Evolutionary conservation across 768 basidiomycete genomes (phyloP).

Genomic region (Boletellus emodensis): DNA sequence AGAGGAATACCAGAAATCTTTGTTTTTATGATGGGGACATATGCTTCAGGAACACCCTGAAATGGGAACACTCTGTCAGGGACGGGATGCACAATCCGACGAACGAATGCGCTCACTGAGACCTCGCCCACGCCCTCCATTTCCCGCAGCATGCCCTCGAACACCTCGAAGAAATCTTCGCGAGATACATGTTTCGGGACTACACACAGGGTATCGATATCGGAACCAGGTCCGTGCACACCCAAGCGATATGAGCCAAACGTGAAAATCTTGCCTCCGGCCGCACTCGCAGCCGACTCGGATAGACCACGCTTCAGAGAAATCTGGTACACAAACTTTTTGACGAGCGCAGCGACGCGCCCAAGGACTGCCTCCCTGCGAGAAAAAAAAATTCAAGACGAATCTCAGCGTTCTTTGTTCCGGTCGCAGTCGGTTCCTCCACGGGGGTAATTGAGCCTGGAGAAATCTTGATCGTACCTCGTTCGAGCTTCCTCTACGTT

Average conservation of each 20-base stretch:
- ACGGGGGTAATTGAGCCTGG: not conserved
- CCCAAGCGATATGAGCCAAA: slow-evolving; percentile 98
- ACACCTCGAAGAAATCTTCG: slow-evolving; percentile 92
- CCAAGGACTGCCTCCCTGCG: slow-evolving; percentile 89
- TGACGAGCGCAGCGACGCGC: slow-evolving; percentile 82
- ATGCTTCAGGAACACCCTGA: slow-evolving; percentile 95
- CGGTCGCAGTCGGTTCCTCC: not conserved
- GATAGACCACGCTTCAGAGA: slow-evolving; percentile 79
- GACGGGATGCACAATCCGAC: not conserved
- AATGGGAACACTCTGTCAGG: slow-evolving; percentile 5
- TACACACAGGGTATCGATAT: slow-evolving; percentile 98
- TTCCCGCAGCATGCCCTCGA: slow-evolving; percentile 84
- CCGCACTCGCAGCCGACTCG: slow-evolving; percentile 79
- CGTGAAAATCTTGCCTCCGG: slow-evolving; percentile 98
- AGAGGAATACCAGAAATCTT: slow-evolving; percentile 90
- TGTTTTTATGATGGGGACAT: slow-evolving; percentile 90
- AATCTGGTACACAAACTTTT: slow-evolving; percentile 86
- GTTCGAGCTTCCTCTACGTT: slow-evolving; percentile 81
- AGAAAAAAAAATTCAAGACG: slow-evolving; percentile 14
- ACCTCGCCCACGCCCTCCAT: slow-evolving; percentile 84
- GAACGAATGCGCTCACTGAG: slow-evolving; percentile 55
- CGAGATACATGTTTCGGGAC: slow-evolving; percentile 94
- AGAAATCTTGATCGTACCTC: slow-evolving; percentile 51
- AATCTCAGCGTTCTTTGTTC: slow-evolving; percentile 20
- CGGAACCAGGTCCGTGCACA: slow-evolving; percentile 91